Base-by-base conservation (phyloP, 345 rosid species). In the Linum usitatissimum region DNA sequence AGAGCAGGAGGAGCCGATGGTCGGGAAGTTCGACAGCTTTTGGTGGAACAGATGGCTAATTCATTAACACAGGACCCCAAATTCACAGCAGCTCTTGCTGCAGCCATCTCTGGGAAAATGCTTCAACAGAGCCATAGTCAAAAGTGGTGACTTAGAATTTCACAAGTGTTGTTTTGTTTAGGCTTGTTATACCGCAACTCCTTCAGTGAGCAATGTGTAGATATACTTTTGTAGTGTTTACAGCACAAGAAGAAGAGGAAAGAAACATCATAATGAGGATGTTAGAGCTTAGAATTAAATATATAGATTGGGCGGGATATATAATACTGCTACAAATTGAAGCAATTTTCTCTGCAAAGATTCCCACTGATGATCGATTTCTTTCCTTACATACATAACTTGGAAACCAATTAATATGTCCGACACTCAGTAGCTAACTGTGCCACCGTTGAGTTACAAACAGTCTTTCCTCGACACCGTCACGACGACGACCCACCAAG, bases 21-120 rank as follows among this genome's bases (percentile, higher is more conserved):
- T 7, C 88, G 94, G 1, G 85, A 83, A 74, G 73, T 79, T 36
- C 83, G 70, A 57, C 73, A 86, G 61, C 78, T 82, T 57, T 80
- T 93, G 77, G 96, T 90, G 75, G 95, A 93, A 45, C 96, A 93
- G 67, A 93, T 93, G 99, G 99, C 99, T 19, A 71, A 90, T 67
- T 84, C 97, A 0, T 71, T 93, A 73, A 90, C 97, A 3, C 86
- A 86, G 64, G 99, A 93, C 71, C 99, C 96, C 63, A 85, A 83
- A 63, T 93, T 93, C 69, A 93, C 99, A 6, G 79, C 99, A 56
- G 99, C 99, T n/a, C 67, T 93, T 15, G 97, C 92, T 0, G 95
- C 97, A 5, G 99, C 99, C 42, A 85, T 90, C 64, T 81, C 96
- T 5, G 97, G 96, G n/a, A 90, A 71, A 73, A 72, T 86, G 71